Conservation (phyloP, 2,329 filamentous ascomycete genomes). For the Apiospora pterosperma region DNA sequence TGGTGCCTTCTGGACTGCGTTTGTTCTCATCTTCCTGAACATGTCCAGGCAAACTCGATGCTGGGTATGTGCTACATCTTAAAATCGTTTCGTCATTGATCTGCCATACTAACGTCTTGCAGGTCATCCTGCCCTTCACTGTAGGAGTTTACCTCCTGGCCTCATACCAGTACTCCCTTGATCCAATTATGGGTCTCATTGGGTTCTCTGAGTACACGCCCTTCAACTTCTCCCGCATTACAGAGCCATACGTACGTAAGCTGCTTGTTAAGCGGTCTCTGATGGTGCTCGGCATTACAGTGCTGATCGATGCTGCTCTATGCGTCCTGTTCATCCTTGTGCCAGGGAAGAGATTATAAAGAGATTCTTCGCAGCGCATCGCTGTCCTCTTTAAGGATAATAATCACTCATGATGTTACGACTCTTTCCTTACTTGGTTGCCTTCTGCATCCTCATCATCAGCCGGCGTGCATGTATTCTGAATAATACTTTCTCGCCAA, state of each 20-base stretch:
- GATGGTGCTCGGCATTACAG: slow-evolving; percentile 74
- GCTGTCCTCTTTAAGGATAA: not conserved
- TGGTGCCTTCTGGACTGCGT: slow-evolving; percentile 89
- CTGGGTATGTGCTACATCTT: slow-evolving; percentile 63
- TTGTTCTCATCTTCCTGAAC: slow-evolving; percentile 88
- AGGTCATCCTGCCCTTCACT: slow-evolving; percentile 82
- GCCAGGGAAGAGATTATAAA: slow-evolving; percentile 75
- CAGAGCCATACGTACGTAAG: slow-evolving; percentile 86
- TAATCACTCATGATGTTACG: slow-evolving; percentile 1
- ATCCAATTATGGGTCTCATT: slow-evolving; percentile 84
- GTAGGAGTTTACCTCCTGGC: slow-evolving; percentile 84
- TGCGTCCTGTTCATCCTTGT: slow-evolving; percentile 93
- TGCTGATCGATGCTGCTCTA: slow-evolving; percentile 75
- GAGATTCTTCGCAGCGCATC: not conserved
- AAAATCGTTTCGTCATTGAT: not conserved
- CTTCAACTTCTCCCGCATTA: slow-evolving; percentile 83
- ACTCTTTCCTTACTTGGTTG: not conserved
- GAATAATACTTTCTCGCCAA: not conserved
- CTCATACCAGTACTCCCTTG: slow-evolving; percentile 93
- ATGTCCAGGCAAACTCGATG: slow-evolving; percentile 69
- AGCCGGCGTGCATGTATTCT: slow-evolving; percentile 6
- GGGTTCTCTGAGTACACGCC: slow-evolving; percentile 96
- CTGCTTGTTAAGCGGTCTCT: slow-evolving; percentile 79
- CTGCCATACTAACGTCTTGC: not conserved
- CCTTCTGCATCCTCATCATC: not conserved